Conservation (phyloP, 176 grass and related monocot genomes). For the Puya raimondii region DNA sequence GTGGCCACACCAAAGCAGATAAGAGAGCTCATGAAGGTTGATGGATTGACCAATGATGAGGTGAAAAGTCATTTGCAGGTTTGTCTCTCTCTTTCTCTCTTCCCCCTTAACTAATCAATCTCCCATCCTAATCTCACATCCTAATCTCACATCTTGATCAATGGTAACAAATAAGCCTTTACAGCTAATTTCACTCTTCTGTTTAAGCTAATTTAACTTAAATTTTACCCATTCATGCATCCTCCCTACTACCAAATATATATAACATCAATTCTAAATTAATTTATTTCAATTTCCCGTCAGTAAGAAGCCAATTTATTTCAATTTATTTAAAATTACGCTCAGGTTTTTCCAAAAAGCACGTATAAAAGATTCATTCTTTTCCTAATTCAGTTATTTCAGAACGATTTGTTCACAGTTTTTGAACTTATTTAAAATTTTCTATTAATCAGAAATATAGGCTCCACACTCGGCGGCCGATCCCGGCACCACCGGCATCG, state of each 20-base stretch:
- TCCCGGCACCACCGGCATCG: conserved; percentile 12
- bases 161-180: no score
- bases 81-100: not conserved
- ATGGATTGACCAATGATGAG: conserved; percentile 36
- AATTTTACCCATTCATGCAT: no score
- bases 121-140: no score
- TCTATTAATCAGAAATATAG: conserved; percentile 31
- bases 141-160: no score
- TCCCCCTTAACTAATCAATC: not conserved
- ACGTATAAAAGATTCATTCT: conserved; percentile 5
- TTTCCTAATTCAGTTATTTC: no score
- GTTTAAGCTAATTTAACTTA: no score
- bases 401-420: not conserved
- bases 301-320: not conserved
- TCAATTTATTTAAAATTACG: conserved; percentile 4
- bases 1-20: conserved; percentile 32
- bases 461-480: conserved; percentile 37
- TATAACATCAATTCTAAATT: no score
- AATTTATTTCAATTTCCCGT: no score
- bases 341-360: conserved; percentile 6
- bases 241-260: no score
- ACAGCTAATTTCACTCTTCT: no score
- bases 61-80: conserved; percentile 37
- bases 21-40: conserved; percentile 35
- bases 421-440: conserved; percentile 4